Evolutionary conservation across 306 rosid genomes (phyloP).

Genomic region (Cucumis melo): DNA sequence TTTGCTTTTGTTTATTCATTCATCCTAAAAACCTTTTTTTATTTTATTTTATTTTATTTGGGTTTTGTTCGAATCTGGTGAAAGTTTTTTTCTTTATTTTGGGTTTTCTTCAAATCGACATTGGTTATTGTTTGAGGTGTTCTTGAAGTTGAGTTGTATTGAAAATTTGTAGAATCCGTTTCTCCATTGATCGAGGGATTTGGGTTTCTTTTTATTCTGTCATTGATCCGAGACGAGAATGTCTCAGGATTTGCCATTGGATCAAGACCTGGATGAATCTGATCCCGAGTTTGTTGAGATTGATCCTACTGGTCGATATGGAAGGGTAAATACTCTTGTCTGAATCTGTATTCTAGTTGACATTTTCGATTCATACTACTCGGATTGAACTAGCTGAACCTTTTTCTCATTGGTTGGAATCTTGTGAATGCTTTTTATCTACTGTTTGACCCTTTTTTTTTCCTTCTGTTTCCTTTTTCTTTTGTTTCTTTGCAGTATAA

Average conservation of each 20-base stretch:
- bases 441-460: neutral
- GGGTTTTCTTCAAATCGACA: neutral
- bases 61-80: neutral
- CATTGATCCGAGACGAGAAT: constrained; percentile 22
- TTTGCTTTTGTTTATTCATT: neutral
- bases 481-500: constrained; percentile 52
- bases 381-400: neutral
- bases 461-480: too few species aligned
- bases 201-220: neutral
- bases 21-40: neutral
- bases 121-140: neutral
- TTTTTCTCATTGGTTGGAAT: neutral
- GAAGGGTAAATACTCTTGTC: constrained; percentile 45
- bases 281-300: constrained; percentile 66
- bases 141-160: neutral
- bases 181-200: neutral
- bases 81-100: neutral
- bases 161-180: neutral
- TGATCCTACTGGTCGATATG: constrained; percentile 83
- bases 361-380: neutral
- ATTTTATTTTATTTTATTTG: neutral
- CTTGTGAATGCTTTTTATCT: neutral
- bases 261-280: constrained; percentile 49
- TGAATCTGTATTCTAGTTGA: neutral
- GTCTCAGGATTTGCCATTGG: constrained; percentile 51